A percentile compares a stretch with the other conserved stretches of the same genome.
Conservation (phyloP, 2,329 filamentous ascomycete genomes). For the Exserohilum rostratum region DNA sequence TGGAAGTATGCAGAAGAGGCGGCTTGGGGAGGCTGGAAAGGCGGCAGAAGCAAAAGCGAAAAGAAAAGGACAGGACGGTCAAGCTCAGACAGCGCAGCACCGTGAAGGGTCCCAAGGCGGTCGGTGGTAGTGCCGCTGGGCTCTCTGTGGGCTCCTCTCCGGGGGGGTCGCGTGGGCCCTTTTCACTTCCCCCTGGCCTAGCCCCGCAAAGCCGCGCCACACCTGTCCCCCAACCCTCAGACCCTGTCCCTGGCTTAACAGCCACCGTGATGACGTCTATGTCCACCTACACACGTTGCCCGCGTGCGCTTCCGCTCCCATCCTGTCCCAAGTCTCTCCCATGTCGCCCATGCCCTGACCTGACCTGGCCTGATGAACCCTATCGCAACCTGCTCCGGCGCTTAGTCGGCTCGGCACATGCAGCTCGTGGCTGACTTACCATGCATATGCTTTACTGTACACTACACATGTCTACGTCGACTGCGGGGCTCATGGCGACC, state of each 20-base stretch:
- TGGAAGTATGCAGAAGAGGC: background rate
- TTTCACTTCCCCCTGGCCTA: conserved; percentile 13
- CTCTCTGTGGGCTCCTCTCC: background rate
- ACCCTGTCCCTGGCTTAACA: conserved; percentile 12
- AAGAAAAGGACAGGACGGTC: background rate
- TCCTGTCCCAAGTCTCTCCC: too few relatives aligned
- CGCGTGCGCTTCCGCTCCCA: too few relatives aligned
- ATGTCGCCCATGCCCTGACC: too few relatives aligned
- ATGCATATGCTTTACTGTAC: conserved; percentile 12
- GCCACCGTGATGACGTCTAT: conserved; percentile 21
- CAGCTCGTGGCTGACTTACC: too few relatives aligned
- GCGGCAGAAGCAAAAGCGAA: background rate
- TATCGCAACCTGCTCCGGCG: conserved; percentile 3
- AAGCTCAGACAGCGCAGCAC: conserved; percentile 3
- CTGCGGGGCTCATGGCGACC: conserved; percentile 14
- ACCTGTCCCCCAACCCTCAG: conserved; percentile 1
- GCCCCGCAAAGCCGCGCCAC: conserved; percentile 21
- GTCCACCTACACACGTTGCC: too few relatives aligned
- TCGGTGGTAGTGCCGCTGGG: background rate
- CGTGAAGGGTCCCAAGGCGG: conserved; percentile 3
- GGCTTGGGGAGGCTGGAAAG: background rate
- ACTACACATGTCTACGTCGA: conserved; percentile 10
- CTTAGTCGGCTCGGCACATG: conserved; percentile 12
- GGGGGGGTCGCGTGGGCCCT: conserved; percentile 25
- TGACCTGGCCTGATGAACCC: too few relatives aligned